These are phyloP conservation scores for Theobroma grandiflorum DNA, from an alignment of 441 rosid species.

Conservation along the genomic window DNA sequence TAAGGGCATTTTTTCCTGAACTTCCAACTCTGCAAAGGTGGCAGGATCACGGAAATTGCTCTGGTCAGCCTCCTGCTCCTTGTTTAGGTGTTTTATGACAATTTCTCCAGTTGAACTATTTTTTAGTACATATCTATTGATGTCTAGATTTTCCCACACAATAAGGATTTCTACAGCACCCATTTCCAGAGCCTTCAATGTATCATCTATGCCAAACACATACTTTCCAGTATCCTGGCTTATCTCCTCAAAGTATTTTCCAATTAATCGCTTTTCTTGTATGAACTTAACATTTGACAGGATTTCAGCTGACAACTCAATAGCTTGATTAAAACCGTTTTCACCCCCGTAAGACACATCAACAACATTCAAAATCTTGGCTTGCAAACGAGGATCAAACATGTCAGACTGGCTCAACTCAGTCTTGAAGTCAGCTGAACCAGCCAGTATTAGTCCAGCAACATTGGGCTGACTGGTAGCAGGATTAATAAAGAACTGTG, in stretches of 20 bases:
- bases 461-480: constrained; percentile 92
- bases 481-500: constrained; percentile 83
- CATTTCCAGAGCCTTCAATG: constrained; percentile 77
- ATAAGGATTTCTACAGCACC: constrained; percentile 86
- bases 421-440: constrained; percentile 91
- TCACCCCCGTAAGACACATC: constrained; percentile 92
- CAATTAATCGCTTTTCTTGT: constrained; percentile 79
- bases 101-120: constrained; percentile 53
- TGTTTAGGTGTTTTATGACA: constrained; percentile 57
- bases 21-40: constrained; percentile 60
- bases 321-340: constrained; percentile 84
- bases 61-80: constrained; percentile 65
- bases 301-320: constrained; percentile 84
- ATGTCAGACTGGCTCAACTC: constrained; percentile 86
- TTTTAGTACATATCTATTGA: constrained; percentile 55
- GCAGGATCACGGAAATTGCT: constrained; percentile 60
- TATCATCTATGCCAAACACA: constrained; percentile 81
- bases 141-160: constrained; percentile 89
- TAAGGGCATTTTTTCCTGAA: constrained; percentile 59
- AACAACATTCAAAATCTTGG: constrained; percentile 81
- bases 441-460: constrained; percentile 79
- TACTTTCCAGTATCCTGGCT: constrained; percentile 87
- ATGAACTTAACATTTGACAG: constrained; percentile 83
- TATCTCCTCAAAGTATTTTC: constrained; percentile 87
- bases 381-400: constrained; percentile 91